These are phyloP conservation scores for Saposhnikovia divaricata DNA, from an alignment of 129 eudicot genomes.

Conservation along the genomic window DNA sequence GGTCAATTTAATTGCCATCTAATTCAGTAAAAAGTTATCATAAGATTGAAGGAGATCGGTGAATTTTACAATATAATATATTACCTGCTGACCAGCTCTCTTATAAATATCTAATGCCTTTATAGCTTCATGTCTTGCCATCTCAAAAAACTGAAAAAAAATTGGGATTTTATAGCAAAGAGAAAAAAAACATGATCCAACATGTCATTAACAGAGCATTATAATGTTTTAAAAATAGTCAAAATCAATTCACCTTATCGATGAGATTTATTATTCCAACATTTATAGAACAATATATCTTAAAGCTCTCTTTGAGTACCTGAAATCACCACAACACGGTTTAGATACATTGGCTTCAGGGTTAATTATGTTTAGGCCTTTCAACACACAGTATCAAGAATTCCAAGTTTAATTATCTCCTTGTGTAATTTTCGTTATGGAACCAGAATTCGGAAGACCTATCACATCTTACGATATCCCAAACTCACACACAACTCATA, in stretches of 20 bases:
- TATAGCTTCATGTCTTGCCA: slow-evolving; percentile 99
- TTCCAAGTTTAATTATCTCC: neutral
- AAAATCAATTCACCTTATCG: slow-evolving; percentile 60
- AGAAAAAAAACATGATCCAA: neutral
- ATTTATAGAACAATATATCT: slow-evolving; percentile 89
- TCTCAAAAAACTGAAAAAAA: slow-evolving; percentile 84
- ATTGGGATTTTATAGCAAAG: neutral
- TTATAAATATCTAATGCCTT: slow-evolving; percentile 86
- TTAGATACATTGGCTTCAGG: neutral
- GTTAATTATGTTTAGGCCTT: neutral
- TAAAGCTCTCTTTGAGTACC: slow-evolving; percentile 97
- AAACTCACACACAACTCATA: neutral
- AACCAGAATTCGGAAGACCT: neutral
- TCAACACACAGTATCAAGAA: neutral
- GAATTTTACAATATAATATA: neutral
- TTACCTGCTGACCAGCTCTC: slow-evolving; percentile 98
- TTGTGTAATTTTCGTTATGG: neutral
- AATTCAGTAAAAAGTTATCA: neutral
- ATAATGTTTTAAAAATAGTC: neutral
- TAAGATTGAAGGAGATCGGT: neutral
- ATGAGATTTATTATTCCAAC: slow-evolving; percentile 96
- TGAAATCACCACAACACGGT: slow-evolving; percentile 12
- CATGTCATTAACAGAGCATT: neutral
- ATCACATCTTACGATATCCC: neutral
- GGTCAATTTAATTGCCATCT: neutral